Evolutionary conservation across 1,284 basidiomycete species (phyloP).

Genomic region (Xerocomus subilludens): DNA sequence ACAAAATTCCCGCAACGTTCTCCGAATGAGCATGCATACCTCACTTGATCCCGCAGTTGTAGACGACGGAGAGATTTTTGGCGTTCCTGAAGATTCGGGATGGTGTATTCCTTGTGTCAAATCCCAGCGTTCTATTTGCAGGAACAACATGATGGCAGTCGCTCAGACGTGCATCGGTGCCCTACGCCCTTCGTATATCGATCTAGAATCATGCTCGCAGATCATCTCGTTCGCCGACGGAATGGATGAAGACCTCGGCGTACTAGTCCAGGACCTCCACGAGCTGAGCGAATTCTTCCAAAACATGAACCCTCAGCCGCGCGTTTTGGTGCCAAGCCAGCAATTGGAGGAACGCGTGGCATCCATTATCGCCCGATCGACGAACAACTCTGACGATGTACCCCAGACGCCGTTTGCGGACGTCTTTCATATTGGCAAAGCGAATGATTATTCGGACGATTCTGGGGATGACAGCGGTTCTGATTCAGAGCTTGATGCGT

Average conservation of each 20-base stretch:
- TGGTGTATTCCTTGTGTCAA: slow-evolving; percentile 84
- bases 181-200: slow-evolving; percentile 76
- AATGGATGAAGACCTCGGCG: slow-evolving; percentile 78
- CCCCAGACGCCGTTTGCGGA: slow-evolving; percentile 83
- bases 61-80: slow-evolving; percentile 79
- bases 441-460: slow-evolving; percentile 57
- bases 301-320: slow-evolving; percentile 55
- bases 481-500: slow-evolving; percentile 74
- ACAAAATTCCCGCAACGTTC: slow-evolving; percentile 82
- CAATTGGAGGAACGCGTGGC: slow-evolving; percentile 80
- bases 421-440: slow-evolving; percentile 71
- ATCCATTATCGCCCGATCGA: slow-evolving; percentile 81
- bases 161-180: slow-evolving; percentile 84
- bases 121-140: slow-evolving; percentile 70
- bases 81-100: slow-evolving; percentile 81
- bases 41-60: slow-evolving; percentile 59
- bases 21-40: slow-evolving; percentile 85
- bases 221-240: slow-evolving; percentile 51
- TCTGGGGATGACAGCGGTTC: slow-evolving; percentile 65
- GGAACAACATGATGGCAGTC: slow-evolving; percentile 82
- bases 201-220: slow-evolving; percentile 70
- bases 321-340: slow-evolving; percentile 60
- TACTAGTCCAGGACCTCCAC: slow-evolving; percentile 87
- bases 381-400: slow-evolving; percentile 62
- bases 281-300: slow-evolving; percentile 90